phyloP scores from a whole-genome alignment of 371 early-diverging fungal genomes.

The Batrachochytrium dendrobatidis region DNA sequence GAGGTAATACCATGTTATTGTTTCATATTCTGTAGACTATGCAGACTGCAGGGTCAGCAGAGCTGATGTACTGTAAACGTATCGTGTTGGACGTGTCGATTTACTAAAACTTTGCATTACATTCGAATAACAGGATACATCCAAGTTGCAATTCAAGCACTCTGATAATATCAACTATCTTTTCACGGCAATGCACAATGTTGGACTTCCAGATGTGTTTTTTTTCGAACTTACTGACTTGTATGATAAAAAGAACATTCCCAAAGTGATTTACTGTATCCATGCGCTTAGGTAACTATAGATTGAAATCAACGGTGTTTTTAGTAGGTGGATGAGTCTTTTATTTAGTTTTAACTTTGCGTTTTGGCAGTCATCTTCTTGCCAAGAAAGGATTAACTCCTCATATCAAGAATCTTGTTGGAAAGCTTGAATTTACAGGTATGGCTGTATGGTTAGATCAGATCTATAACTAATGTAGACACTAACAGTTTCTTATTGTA shows the following conservation, averaged over 20 bases:
- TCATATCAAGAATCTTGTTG: conserved; percentile 85
- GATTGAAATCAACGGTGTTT: not conserved
- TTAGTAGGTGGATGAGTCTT: not conserved
- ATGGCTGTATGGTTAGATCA: conserved; percentile 12
- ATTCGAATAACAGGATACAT: conserved; percentile 46
- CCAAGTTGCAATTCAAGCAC: conserved; percentile 86
- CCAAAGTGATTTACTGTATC: conserved; percentile 98
- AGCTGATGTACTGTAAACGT: too few relatives aligned
- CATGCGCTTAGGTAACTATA: conserved; percentile 87
- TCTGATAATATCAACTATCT: conserved; percentile 99
- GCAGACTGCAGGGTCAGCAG: not conserved
- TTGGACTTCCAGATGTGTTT: conserved; percentile 89
- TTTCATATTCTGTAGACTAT: not conserved
- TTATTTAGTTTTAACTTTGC: not conserved
- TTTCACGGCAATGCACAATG: conserved; percentile 69
- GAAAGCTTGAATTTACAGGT: conserved; percentile 86
- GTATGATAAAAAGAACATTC: conserved; percentile 99
- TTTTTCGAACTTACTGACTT: conserved; percentile 98
- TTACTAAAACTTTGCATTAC: not conserved
- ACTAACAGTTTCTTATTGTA: not conserved
- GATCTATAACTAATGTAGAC: not conserved
- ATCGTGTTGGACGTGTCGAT: conserved; percentile 1
- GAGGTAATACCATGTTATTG: conserved; percentile 35
- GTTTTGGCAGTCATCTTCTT: conserved; percentile 72
- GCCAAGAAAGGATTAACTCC: conserved; percentile 79